A percentile compares a stretch with the other conserved stretches of the same genome.
Evolutionary conservation across 768 basidiomycete species (phyloP).

Genomic region (Gloeopeniophorella convolvens): DNA sequence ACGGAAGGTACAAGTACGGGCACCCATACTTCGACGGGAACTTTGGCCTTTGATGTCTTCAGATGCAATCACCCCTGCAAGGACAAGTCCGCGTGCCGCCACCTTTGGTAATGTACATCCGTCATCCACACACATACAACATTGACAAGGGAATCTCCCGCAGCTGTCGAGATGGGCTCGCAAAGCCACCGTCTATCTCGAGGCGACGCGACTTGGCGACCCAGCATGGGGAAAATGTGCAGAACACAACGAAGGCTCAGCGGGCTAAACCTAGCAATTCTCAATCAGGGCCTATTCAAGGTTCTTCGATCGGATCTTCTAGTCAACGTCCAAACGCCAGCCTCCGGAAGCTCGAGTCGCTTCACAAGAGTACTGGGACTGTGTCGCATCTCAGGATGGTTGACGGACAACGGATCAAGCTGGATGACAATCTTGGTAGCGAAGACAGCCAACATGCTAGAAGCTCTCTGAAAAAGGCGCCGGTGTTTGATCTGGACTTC

Average conservation of each 20-base stretch:
- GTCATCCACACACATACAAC: background rate
- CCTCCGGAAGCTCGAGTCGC: slow-evolving; percentile 14
- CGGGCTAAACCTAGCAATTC: background rate
- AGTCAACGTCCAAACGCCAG: background rate
- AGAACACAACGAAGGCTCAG: slow-evolving; percentile 1
- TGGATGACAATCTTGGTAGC: background rate
- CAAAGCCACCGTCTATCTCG: slow-evolving; percentile 40
- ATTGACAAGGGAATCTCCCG: background rate
- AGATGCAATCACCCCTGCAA: slow-evolving; percentile 82
- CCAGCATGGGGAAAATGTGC: background rate
- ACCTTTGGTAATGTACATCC: slow-evolving; percentile 51
- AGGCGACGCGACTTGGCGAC: slow-evolving; percentile 27
- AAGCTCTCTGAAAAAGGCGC: slow-evolving; percentile 19
- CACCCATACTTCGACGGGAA: no score
- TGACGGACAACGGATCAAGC: slow-evolving; percentile 16
- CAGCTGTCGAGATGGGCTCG: slow-evolving; percentile 70
- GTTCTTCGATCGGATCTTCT: background rate
- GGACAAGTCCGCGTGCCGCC: slow-evolving; percentile 67
- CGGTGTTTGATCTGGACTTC: slow-evolving; percentile 45
- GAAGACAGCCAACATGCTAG: background rate
- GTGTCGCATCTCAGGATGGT: slow-evolving; percentile 9
- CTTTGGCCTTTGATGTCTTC: background rate
- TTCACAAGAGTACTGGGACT: slow-evolving; percentile 17
- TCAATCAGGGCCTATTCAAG: background rate
- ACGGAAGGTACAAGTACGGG: slow-evolving; percentile 52